Evolutionary conservation across 805 yeast genomes (phyloP), one percentile per base, ranked within the genome.

Genomic region (Saturnispora mendoncae): DNA sequence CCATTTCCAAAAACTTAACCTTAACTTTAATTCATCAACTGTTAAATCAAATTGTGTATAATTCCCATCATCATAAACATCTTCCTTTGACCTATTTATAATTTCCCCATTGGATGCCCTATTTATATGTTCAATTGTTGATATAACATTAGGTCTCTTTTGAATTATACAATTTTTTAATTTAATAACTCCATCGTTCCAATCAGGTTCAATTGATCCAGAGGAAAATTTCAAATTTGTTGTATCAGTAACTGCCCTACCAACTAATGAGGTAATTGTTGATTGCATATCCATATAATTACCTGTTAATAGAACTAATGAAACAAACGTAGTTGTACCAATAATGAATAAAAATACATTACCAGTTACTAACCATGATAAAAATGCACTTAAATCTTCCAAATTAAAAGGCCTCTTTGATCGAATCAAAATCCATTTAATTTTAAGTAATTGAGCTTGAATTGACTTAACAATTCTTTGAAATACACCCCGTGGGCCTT

Each of bases 21-120:
- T 78, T 0, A 92, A 74, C 40, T 80, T 79, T 10, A 88, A 80
- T 50, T 82, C 83, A 45, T 90, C 95, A 13, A 92, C 82, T 0
- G 94, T 84, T 30, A 92, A 59, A 59, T 92, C 98, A 58, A 81
- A 92, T 58, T 92, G 98, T 0, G 98, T 90, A 61, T 88, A 92
- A 61, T 92, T 92, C 1, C 97, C 97, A 56, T 87, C 95, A 51
- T 83, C 95, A 42, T 64, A 67, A 28, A 45, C 33, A 9, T 47
- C 50, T 17, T 52, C 58, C 20, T 28, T 33, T 7, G 39, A 33
- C 20, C 27, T 43, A 19, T 26, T 38, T 19, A 43, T 6, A 10
- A 45, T 35, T 39, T 43, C 47, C 9, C 49, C 45, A 13, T 39
- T 31, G 2, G 33, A n/a, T 21, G 28, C 19, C 21, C 68, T 55